A percentile compares a stretch with the other conserved stretches of the same genome.
These are phyloP conservation scores for Abrus pulchellus DNA, from an alignment of 306 rosid genomes.

Conservation along the genomic window DNA sequence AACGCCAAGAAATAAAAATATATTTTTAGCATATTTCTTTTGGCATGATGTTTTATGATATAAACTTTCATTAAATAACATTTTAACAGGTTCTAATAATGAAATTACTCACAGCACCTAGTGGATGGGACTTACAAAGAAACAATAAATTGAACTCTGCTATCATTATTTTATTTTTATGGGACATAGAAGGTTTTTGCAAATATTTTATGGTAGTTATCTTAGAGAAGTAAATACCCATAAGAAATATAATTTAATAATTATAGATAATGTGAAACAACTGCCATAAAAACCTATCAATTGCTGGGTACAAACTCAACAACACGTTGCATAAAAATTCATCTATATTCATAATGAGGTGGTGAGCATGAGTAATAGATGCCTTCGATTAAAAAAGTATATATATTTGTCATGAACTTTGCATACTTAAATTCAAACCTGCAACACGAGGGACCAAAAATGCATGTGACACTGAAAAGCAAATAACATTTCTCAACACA, in stretches of 20 bases:
- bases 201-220: not conserved
- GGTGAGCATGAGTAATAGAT: not conserved
- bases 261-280: not conserved
- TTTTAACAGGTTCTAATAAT: too few relatives aligned
- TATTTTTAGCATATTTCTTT: too few relatives aligned
- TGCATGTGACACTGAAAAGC: constrained; percentile 31
- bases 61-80: too few relatives aligned
- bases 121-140: too few relatives aligned
- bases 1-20: not conserved
- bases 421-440: not conserved
- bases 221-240: not conserved
- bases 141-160: too few relatives aligned
- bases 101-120: too few relatives aligned
- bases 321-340: not conserved
- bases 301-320: not conserved
- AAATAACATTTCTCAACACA: not conserved
- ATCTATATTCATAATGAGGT: not conserved
- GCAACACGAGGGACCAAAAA: not conserved
- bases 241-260: not conserved
- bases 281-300: not conserved
- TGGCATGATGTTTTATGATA: too few relatives aligned
- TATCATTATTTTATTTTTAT: too few relatives aligned
- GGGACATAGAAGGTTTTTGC: not conserved
- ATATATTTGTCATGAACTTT: not conserved
- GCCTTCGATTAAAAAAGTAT: not conserved